phyloP scores from a whole-genome alignment of 1,284 basidiomycete species.

The Bjerkandera adusta region DNA sequence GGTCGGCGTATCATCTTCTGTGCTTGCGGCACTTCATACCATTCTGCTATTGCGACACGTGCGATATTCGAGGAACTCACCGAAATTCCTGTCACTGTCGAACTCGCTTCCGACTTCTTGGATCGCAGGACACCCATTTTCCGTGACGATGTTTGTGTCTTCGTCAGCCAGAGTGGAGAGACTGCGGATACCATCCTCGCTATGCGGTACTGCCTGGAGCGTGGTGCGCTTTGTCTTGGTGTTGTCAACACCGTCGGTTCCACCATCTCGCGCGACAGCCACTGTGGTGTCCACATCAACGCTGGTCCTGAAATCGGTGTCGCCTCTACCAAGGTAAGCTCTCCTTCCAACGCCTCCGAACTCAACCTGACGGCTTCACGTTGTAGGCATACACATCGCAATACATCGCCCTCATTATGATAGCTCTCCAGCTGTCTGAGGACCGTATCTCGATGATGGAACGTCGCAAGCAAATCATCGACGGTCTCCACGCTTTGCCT shows the following conservation, averaged over 20 bases:
- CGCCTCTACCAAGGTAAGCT: slow-evolving; percentile 91
- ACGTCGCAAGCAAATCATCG: slow-evolving; percentile 92
- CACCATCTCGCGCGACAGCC: slow-evolving; percentile 96
- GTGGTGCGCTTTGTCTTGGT: slow-evolving; percentile 94
- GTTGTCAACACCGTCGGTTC: slow-evolving; percentile 99
- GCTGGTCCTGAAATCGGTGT: slow-evolving; percentile 99
- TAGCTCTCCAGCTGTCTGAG: slow-evolving; percentile 90
- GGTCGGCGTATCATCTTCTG: slow-evolving; percentile 95
- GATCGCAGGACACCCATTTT: slow-evolving; percentile 99
- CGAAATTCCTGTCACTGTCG: slow-evolving; percentile 97
- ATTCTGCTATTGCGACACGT: slow-evolving; percentile 96
- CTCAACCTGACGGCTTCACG: slow-evolving; percentile 4
- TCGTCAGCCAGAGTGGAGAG: slow-evolving; percentile 98
- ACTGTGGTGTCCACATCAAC: slow-evolving; percentile 99
- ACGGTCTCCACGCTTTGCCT: slow-evolving; percentile 89
- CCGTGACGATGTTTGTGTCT: slow-evolving; percentile 97
- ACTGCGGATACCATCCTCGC: slow-evolving; percentile 98
- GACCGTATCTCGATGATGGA: slow-evolving; percentile 93
- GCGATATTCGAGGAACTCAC: slow-evolving; percentile 99
- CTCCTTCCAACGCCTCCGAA: neutral
- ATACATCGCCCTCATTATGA: slow-evolving; percentile 98
- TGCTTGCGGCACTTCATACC: slow-evolving; percentile 97
- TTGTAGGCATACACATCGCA: slow-evolving; percentile 95
- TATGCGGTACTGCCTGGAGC: slow-evolving; percentile 94
- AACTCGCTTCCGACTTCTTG: slow-evolving; percentile 97